Base-by-base conservation (phyloP, 495 filamentous ascomycete species). In the Aspergillus wentii region DNA sequence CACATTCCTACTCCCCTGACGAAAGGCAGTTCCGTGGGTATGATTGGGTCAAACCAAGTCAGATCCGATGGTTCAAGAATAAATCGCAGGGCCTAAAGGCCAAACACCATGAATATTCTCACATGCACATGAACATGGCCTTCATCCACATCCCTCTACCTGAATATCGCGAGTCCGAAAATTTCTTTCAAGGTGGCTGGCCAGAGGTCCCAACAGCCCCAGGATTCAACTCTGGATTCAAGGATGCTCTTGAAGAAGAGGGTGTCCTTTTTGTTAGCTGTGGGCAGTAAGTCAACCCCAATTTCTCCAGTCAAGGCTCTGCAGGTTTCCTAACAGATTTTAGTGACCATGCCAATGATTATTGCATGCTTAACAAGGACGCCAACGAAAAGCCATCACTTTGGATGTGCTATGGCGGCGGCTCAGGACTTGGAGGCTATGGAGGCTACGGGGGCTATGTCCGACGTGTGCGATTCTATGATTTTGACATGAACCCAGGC, bases 321-420 rank as follows among this genome's bases (percentile, higher is more conserved):
- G 23, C 28, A 46, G 21, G 42, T 30, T 6, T 17, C 25, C 41
- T 25, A 46, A n/a, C 1, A 4, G 11, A 35, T 26, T 31, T 2
- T 35, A 86, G 82, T 59, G 92, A 98, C 51, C 92, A 98, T 58
- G 92, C 82, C 19, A 98, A 98, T 53, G 92, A 97, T 46, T 96
- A 94, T 57, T 98, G 92, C 63, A 80, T 82, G 48, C 70, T 95
- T 9, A 52, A 71, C 60, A 41, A 68, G 30, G 63, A 66, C 30
- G 29, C 43, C 17, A 54, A 59, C 17, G 43, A 61, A 0, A 79
- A 80, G 38, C 80, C 81, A 1, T 80, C 80, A 11, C 68, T 96
- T n/a, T 98, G 92, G 92, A 95, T 98, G 89, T 98, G 92, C 64
- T 95, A 97, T 62, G 92, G 78, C 4, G 92, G 94, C 30, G 92